Conservation (phyloP, 129 eudicot species). For the Chrysanthemum makinoi region DNA sequence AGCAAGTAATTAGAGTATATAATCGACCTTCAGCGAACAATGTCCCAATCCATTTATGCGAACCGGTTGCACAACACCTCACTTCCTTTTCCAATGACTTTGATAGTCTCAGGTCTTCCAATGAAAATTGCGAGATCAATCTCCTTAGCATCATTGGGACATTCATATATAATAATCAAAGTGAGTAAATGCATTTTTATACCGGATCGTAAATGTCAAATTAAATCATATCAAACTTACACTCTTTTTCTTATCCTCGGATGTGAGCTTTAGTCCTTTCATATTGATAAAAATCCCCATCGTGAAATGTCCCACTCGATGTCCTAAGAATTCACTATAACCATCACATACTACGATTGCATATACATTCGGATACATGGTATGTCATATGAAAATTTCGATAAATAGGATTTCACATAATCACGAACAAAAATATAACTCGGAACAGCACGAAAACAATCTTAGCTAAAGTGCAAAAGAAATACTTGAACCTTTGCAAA, state of each 20-base stretch:
- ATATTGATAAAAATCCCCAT: slow-evolving; percentile 90
- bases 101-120: slow-evolving; percentile 95
- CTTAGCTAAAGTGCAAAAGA: neutral
- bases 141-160: slow-evolving; percentile 65
- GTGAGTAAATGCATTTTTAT: neutral
- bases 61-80: too few relatives aligned
- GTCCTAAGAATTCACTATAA: slow-evolving; percentile 36
- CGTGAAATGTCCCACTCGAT: too few relatives aligned
- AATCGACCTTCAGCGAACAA: too few relatives aligned
- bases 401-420: neutral
- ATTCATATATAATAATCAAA: slow-evolving; percentile 23
- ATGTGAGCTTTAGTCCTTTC: slow-evolving; percentile 65
- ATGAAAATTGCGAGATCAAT: slow-evolving; percentile 76
- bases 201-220: neutral
- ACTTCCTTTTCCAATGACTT: too few relatives aligned
- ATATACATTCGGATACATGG: neutral
- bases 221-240: slow-evolving; percentile 39
- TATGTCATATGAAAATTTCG: neutral
- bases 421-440: neutral
- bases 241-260: slow-evolving; percentile 55
- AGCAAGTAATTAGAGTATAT: too few relatives aligned
- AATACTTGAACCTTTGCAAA: too few relatives aligned
- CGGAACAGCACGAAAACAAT: too few relatives aligned
- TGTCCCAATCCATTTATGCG: too few relatives aligned
- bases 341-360: slow-evolving; percentile 9